phyloP scores from a whole-genome alignment of 1,284 basidiomycete genomes.

The Rhodotorula sp. region DNA sequence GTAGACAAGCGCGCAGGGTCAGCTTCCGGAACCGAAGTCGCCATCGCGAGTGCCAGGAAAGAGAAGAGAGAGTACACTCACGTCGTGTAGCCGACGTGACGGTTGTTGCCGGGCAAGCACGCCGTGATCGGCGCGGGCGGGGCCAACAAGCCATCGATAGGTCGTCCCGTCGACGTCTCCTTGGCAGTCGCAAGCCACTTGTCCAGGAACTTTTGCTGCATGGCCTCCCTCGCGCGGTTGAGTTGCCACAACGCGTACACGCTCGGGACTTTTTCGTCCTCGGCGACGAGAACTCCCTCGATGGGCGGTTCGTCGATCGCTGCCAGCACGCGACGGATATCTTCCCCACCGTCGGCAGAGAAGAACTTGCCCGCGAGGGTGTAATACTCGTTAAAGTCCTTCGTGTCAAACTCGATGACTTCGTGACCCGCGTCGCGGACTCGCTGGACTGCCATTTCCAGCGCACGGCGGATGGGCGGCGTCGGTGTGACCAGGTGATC shows the following conservation, averaged over 20 bases:
- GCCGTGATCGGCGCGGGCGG: slow-evolving; percentile 7
- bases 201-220: slow-evolving; percentile 57
- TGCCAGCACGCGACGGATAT: slow-evolving; percentile 36
- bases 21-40: neutral
- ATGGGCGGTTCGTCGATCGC: slow-evolving; percentile 44
- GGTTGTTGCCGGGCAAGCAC: neutral
- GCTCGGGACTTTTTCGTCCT: slow-evolving; percentile 46
- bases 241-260: slow-evolving; percentile 59
- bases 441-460: slow-evolving; percentile 44
- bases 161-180: slow-evolving; percentile 56
- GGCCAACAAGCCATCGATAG: slow-evolving; percentile 62
- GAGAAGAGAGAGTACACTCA: neutral
- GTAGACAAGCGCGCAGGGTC: neutral
- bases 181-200: slow-evolving; percentile 58
- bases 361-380: slow-evolving; percentile 33
- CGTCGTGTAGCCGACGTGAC: slow-evolving; percentile 8
- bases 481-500: slow-evolving; percentile 51
- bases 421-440: slow-evolving; percentile 38
- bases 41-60: no score
- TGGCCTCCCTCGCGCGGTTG: slow-evolving; percentile 47
- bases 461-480: slow-evolving; percentile 49
- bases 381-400: slow-evolving; percentile 45
- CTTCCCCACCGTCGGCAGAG: slow-evolving; percentile 35
- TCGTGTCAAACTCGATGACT: slow-evolving; percentile 22
- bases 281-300: slow-evolving; percentile 3